Evolutionary conservation across 176 grass and related monocot genomes (phyloP).

Genomic region (Oryza glaberrima): DNA sequence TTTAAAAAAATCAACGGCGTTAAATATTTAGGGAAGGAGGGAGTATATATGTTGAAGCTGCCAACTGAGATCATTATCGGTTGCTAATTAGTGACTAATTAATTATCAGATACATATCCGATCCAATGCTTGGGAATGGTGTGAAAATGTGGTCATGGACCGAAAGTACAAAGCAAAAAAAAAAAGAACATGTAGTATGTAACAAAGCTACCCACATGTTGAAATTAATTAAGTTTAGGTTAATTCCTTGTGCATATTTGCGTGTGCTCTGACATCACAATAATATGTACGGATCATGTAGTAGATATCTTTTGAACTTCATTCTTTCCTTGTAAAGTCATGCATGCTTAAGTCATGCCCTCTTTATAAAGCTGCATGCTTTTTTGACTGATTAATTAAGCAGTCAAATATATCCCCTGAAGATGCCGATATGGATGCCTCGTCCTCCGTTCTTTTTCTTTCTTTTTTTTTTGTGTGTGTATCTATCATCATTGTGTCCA

Average conservation of each 20-base stretch:
- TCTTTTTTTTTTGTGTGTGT: too few relatives aligned
- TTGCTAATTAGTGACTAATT: not conserved
- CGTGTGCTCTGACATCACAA: not conserved
- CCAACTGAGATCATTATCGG: not conserved
- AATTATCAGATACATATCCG: not conserved
- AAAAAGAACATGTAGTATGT: not conserved
- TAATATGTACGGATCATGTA: not conserved
- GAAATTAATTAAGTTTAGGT: not conserved
- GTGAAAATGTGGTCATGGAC: not conserved
- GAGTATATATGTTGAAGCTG: too few relatives aligned
- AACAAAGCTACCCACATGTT: not conserved
- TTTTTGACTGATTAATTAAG: not conserved
- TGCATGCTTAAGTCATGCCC: not conserved
- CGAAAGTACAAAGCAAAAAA: not conserved
- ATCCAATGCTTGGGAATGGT: not conserved
- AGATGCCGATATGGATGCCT: too few relatives aligned
- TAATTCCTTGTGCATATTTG: not conserved
- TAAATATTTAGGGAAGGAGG: too few relatives aligned
- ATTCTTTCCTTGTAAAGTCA: not conserved
- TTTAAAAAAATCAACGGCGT: too few relatives aligned
- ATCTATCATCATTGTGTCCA: not conserved
- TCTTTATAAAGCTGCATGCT: not conserved
- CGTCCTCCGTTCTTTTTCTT: not conserved
- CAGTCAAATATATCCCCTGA: not conserved
- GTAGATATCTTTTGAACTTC: not conserved